These are phyloP conservation scores for Xanthoparmelia taractica DNA, from an alignment of 495 filamentous ascomycete genomes.

Conservation along the genomic window DNA sequence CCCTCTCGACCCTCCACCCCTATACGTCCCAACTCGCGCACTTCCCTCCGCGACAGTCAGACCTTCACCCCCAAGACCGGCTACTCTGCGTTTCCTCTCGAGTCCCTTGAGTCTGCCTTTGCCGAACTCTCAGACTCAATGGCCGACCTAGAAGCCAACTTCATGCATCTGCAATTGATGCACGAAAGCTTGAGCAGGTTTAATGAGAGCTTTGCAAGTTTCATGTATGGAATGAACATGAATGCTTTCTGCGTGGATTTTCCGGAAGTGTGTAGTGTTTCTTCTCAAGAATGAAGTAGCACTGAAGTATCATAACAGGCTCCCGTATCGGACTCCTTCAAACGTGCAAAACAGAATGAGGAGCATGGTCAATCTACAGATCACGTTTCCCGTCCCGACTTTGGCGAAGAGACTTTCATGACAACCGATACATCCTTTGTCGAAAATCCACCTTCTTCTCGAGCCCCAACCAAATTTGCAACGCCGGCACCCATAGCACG, in stretches of 20 bases:
- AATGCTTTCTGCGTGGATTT: constrained; percentile 99
- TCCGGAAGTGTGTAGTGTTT: constrained; percentile 58
- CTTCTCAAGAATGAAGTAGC: not conserved
- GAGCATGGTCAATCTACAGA: constrained; percentile 19
- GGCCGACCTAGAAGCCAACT: constrained; percentile 91
- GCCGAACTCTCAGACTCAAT: constrained; percentile 91
- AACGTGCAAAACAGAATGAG: constrained; percentile 53
- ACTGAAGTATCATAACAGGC: constrained; percentile 37
- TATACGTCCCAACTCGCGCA: constrained; percentile 82
- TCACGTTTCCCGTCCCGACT: constrained; percentile 17
- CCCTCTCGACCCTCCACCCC: constrained; percentile 85
- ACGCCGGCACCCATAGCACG: constrained; percentile 41
- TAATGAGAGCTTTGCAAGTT: constrained; percentile 91
- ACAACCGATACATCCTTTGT: constrained; percentile 94
- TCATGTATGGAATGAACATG: constrained; percentile 94
- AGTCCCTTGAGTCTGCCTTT: constrained; percentile 77
- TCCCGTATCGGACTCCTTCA: constrained; percentile 65
- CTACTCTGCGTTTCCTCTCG: constrained; percentile 64
- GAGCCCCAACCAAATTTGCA: constrained; percentile 56
- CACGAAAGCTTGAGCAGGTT: constrained; percentile 92
- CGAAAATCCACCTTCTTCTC: constrained; percentile 73
- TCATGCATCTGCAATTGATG: constrained; percentile 95
- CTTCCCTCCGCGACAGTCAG: constrained; percentile 68
- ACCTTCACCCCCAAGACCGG: constrained; percentile 41
- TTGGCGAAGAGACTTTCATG: constrained; percentile 84